These are phyloP conservation scores for Uronychia binucleata DNA, from an alignment of 73 alveolate species.

Conservation along the genomic window DNA sequence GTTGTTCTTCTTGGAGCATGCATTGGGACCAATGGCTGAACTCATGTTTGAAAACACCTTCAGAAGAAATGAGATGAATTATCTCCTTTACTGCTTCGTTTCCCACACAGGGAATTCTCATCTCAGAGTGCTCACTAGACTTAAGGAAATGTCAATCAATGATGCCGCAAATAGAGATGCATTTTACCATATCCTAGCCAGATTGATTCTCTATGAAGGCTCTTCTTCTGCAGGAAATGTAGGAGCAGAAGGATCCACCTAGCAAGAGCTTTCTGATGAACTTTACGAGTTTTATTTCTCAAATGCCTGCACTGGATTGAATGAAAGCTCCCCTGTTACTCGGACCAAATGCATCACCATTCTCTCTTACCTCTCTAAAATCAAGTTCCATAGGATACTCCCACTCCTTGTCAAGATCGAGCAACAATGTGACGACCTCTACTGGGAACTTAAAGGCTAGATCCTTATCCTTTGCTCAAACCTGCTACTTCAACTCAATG, in stretches of 20 bases:
- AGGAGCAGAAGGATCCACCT: not conserved
- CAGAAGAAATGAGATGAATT: constrained; percentile 60
- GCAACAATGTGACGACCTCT: constrained; percentile 32
- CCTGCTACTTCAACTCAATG: constrained; percentile 17
- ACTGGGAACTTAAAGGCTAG: constrained; percentile 81
- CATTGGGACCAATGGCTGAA: constrained; percentile 32
- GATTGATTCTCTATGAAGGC: constrained; percentile 40
- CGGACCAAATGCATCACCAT: constrained; percentile 65
- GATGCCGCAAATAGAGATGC: constrained; percentile 45
- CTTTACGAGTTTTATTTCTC: constrained; percentile 45
- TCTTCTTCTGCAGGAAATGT: not conserved
- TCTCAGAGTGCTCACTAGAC: constrained; percentile 47
- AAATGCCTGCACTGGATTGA: constrained; percentile 49
- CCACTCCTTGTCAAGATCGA: constrained; percentile 35
- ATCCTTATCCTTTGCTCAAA: constrained; percentile 55
- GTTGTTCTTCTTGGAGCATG: constrained; percentile 51
- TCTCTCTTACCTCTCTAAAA: constrained; percentile 55
- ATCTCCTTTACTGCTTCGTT: constrained; percentile 58
- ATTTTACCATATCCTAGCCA: constrained; percentile 35
- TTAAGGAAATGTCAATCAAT: constrained; percentile 18
- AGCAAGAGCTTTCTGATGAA: constrained; percentile 18
- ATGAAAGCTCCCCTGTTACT: constrained; percentile 48
- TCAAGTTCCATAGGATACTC: constrained; percentile 45
- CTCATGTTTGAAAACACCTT: constrained; percentile 41
- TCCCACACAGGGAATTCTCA: constrained; percentile 58